Base-by-base conservation (phyloP, 441 rosid genomes). In the Eruca vesicaria region DNA sequence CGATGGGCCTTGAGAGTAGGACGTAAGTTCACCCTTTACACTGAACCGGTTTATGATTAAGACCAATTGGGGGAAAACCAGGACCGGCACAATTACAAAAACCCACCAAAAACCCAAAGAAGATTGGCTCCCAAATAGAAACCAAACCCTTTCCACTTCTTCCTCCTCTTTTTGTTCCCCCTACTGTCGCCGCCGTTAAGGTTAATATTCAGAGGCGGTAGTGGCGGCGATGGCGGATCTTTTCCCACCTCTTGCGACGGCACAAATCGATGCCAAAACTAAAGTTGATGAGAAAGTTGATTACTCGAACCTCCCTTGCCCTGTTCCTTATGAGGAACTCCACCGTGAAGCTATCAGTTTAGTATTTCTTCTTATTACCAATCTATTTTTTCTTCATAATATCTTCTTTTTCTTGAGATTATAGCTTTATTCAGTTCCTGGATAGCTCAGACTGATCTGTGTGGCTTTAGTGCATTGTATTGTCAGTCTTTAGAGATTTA, bases 331-430 rank as follows among this genome's bases (percentile, higher is more conserved):
- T 21, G 99, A 96, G 70, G 99, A 96, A 81, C 80, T 93, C 81
- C 90, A 91, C 77, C 96, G 98, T 14, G 97, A 96, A 84, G 94
- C 97, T 75, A 82, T 89, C 72, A 93, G 98, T 96, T 73, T 20
- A 56, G 79, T 76, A 59, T 58, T n/a, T n/a, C 5, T 4, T 57
- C 2, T n/a, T 60, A 65, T 38, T 21, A 36, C 2, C 73, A 76
- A 77, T 61, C 75, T 43, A 21, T 8, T 45, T 20, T 50, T 10
- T 12, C 10, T 9, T 41, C 15, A n/a, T n/a, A n/a, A n/a, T n/a
- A n/a, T n/a, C n/a, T n/a, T n/a, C 6, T 36, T 5, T 36, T 36
- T 36, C 43, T 36, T 36, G 43, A 36, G 18, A 18, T 45, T 15
- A n/a, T 45, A n/a, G 4, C 52, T 45, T 45, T n/a, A 15, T n/a